Conservation (phyloP, 2,329 filamentous ascomycete species). For the Aspergillus novoparasiticus region DNA sequence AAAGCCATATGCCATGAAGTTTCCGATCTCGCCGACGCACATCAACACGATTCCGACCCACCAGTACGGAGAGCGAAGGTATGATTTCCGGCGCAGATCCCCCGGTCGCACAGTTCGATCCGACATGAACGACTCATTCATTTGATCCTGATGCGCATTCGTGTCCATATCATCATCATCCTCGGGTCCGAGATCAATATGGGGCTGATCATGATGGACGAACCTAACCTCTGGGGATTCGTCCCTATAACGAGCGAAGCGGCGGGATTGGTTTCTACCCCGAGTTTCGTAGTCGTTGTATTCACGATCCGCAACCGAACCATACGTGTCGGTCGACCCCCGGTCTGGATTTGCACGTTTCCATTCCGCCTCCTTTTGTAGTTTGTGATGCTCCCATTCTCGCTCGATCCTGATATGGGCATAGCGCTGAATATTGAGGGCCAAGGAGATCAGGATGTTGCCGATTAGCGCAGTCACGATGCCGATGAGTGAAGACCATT, state of each 20-base stretch:
- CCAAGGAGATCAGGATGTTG: constrained; percentile 91
- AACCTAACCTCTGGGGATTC: constrained; percentile 25
- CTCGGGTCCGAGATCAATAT: constrained; percentile 17
- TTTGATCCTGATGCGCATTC: constrained; percentile 38
- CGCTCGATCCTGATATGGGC: constrained; percentile 83
- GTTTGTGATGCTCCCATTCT: constrained; percentile 63
- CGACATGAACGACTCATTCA: constrained; percentile 40
- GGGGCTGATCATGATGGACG: constrained; percentile 38
- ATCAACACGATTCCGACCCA: constrained; percentile 94
- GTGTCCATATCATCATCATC: constrained; percentile 22
- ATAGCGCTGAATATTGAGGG: constrained; percentile 94
- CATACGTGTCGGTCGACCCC: constrained; percentile 42
- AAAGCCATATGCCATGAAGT: constrained; percentile 97
- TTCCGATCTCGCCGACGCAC: constrained; percentile 88
- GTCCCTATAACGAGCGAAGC: constrained; percentile 20
- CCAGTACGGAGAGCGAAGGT: constrained; percentile 92
- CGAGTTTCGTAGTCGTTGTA: constrained; percentile 16
- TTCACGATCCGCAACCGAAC: constrained; percentile 37
- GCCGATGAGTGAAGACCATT: constrained; percentile 92
- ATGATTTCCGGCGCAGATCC: constrained; percentile 63
- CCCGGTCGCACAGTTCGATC: constrained; percentile 43
- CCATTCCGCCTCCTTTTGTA: constrained; percentile 57
- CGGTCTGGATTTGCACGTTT: constrained; percentile 43
- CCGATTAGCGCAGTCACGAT: constrained; percentile 91
- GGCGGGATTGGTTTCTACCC: constrained; percentile 9